Base-by-base conservation (phyloP, 192 early-diverging fungal species). In the Geosiphon pyriformis region DNA sequence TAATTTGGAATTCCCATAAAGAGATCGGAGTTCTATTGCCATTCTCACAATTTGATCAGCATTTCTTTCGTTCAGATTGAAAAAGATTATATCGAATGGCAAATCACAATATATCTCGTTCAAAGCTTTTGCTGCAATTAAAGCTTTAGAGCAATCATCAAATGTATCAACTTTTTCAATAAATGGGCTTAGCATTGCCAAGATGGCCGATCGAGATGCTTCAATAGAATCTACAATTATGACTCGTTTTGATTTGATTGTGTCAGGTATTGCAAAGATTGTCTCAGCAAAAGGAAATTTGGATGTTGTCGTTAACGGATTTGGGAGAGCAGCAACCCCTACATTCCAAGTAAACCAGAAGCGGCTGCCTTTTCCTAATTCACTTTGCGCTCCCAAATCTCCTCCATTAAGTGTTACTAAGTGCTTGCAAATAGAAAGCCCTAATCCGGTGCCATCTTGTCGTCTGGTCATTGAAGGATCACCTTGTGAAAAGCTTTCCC, bases 361-460 rank as follows among this genome's bases (percentile, higher is more conserved):
- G 32, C 76, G 83, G 3, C 84, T 86, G 26, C 90, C 88, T 52
- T 79, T 68, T 4, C 83, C 83, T 18, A 80, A 71, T 62, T 82
- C 78, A 58, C 82, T 83, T 55, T 85, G 78, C 20, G 90, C 87
- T 26, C 80, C 80, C 31, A 92, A 79, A 29, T 78, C 64, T 6
- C 90, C 90, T 6, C 86, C 87, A 52, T 87, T 81, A 60, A 90
- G 78, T 74, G 81, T 80, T 22, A 85, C 83, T 11, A 94, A 73
- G 31, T 85, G 81, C 69, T 87, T 85, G 34, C 83, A 88, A 42
- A 94, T 94, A 33, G 82, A n/a, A n/a, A 94, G 78, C 0, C 91
- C 90, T 22, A 93, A 77, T 0, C 91, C 90, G 4, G 88, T 88
- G 25, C 90, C 89, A 30, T 87, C 88, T 70, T 87, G 91, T 56